Base-by-base conservation (phyloP, 106 monocot genomes). In the Dioscorea dumetorum region DNA sequence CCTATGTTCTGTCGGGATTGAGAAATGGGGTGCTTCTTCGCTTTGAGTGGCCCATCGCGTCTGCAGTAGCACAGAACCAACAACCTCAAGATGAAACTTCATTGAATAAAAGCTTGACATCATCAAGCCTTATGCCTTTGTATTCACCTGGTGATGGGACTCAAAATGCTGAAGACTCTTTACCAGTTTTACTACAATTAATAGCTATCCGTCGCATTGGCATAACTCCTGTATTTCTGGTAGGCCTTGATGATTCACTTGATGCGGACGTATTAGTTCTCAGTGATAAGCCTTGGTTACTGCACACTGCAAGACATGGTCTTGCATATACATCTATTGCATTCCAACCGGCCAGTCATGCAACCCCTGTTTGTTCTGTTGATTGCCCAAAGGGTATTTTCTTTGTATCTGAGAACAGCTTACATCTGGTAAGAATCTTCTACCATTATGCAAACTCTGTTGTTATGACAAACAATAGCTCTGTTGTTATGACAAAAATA, bases 1-100 rank as follows among this genome's bases (percentile, higher is more conserved):
- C 73, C 57, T 99, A 99, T 76, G 33, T 99, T 58, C 87, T 99
- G 78, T 73, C 87, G 34, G 99, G 99, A n/a, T 68, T 99, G 74
- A 86, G 99, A 81, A 99, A 99, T 83, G 99, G 99, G 73, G 84
- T 99, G 85, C 80, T 99, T 48, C 90, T 99, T 57, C 84, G 93
- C 11, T 93, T 85, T 90, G 99, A 99, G 78, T 99, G 84, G 85
- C 78, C 92, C 68, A 58, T 64, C 31, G 48, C 23, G 4, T 66
- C 70, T 51, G 41, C 62, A 31, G 41, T 60, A 24, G 17, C 48
- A 35, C 61, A 58, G 31, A 41, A 10, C 41, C 41, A 41, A 34
- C 34, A 34, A 41, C 41, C 6, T 8, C 41, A 41, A 41, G 0
- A 10, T 41, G 41, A 41, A 41, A 41, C 41, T 41, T 41, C 41